Base-by-base conservation (phyloP, 2,329 filamentous ascomycete species). In the Exserohilum rostratum region DNA sequence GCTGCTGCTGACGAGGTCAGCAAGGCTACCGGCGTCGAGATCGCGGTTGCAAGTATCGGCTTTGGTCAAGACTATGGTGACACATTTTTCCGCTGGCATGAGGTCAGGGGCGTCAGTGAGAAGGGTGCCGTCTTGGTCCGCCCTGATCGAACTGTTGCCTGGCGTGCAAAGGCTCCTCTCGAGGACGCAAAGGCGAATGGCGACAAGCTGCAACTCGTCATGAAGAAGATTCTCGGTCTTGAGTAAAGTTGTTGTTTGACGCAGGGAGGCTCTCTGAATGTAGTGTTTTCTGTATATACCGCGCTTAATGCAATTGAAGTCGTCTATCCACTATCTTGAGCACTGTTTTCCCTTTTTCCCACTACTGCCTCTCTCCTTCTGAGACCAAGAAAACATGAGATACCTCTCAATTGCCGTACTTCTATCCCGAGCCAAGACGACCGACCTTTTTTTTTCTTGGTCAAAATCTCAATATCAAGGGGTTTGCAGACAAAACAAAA, bases 71-170 rank as follows among this genome's bases (percentile, higher is more conserved):
- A 40, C 17, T 52, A 46, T 13, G 49, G 31, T 10, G 42, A 46
- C 17, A 40, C 43, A 1, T 27, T 39, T 6, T 46, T 46, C n/a
- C 27, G 42, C 17, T 52, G 49, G 49, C n/a, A 40, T 12, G 27
- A 52, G 18, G 42, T 46, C 9, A n/a, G 49, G 11, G 43, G 29
- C 2, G 49, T 52, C 1, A 27, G 29, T 3, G 49, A 52, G 49
- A 46, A 46, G 27, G 49, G 49, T 3, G 42, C 42, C 3, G 49
- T 52, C 0, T 6, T 52, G 17, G 35, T 52, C 2, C 12, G 49
- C 3, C 49, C 49, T 0, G 49, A 52, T 46, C 33, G 34, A 20
- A 46, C 42, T 5, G 49, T 52, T 12, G 49, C 49, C 17, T 52
- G 43, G 49, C 48, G 48, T 18, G 48, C 48, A 5, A 17, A 30